Evolutionary conservation across 139 green algal species (phyloP).

Genomic region (Picochlorum sp.): DNA sequence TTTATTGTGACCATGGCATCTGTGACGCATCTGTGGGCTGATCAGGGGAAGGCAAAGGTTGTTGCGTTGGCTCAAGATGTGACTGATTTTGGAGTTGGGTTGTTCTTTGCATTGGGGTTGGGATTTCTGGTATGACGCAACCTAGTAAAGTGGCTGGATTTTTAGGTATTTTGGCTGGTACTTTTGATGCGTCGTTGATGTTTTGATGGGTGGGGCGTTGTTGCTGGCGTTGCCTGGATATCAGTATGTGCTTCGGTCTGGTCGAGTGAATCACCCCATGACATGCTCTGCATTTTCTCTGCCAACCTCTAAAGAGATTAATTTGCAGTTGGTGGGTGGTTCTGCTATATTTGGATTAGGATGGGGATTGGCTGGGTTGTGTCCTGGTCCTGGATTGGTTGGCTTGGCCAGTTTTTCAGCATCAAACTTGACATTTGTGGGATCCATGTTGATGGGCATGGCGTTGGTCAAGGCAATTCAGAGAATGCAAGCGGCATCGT

Average conservation of each 20-base stretch:
- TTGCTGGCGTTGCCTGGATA: constrained; percentile 40
- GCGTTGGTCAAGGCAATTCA: neutral
- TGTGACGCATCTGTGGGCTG: constrained; percentile 9
- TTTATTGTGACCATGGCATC: constrained; percentile 7
- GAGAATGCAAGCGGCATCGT: neutral
- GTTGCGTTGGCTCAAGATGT: neutral
- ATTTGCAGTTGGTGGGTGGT: constrained; percentile 52
- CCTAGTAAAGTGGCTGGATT: constrained; percentile 52
- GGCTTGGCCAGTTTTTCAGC: constrained; percentile 7
- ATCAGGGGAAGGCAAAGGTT: constrained; percentile 9
- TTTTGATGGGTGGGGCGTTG: constrained; percentile 72
- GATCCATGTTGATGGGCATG: neutral
- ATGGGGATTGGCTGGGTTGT: constrained; percentile 67
- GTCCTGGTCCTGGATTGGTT: constrained; percentile 62
- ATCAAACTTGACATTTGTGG: neutral
- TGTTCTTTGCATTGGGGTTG: constrained; percentile 62
- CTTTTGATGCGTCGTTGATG: constrained; percentile 46
- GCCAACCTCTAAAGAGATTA: constrained; percentile 40
- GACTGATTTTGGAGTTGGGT: constrained; percentile 33
- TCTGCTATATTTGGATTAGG: constrained; percentile 65
- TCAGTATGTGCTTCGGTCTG: constrained; percentile 17
- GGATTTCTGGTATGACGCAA: constrained; percentile 56
- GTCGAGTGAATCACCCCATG: constrained; percentile 4
- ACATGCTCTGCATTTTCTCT: constrained; percentile 29
- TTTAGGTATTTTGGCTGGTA: constrained; percentile 12